Percentiles rank a stretch among this genome's conserved stretches.
Evolutionary conservation across 2,329 filamentous ascomycete species (phyloP).

Genomic region (Periconia sp.): DNA sequence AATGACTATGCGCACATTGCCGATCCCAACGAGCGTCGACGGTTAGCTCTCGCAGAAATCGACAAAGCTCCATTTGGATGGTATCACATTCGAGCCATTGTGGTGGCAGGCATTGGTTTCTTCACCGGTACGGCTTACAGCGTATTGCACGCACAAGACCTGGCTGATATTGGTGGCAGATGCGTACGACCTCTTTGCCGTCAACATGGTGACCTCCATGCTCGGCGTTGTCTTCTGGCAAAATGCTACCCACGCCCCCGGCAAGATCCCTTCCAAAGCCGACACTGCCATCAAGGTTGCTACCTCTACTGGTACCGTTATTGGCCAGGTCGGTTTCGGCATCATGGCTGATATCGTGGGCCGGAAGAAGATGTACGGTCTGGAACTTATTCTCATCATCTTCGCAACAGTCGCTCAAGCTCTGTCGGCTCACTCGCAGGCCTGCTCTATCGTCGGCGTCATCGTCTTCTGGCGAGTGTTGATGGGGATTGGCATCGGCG

Average conservation of each 20-base stretch:
- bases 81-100: conserved; percentile 79
- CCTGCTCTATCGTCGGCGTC: conserved; percentile 44
- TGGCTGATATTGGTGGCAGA: conserved; percentile 12
- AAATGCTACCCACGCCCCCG: conserved; percentile 46
- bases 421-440: conserved; percentile 40
- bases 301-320: conserved; percentile 81
- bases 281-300: conserved; percentile 87
- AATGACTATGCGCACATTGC: conserved; percentile 29
- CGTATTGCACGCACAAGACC: conserved; percentile 8
- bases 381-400: conserved; percentile 48
- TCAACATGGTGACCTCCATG: conserved; percentile 62
- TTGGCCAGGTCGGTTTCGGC: conserved; percentile 77
- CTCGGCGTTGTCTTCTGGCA: conserved; percentile 80
- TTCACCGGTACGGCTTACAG: conserved; percentile 88
- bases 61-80: conserved; percentile 45
- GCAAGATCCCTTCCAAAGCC: conserved; percentile 65
- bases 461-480: conserved; percentile 48
- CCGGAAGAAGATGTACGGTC: conserved; percentile 82
- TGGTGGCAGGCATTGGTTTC: conserved; percentile 84
- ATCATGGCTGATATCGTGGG: conserved; percentile 76
- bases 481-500: conserved; percentile 44
- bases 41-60: conserved; percentile 44
- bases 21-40: conserved; percentile 42
- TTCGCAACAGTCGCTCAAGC: conserved; percentile 47
- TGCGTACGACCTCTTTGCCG: conserved; percentile 71